Evolutionary conservation across 1,284 basidiomycete genomes (phyloP), one percentile per base, ranked within the genome.

Genomic region (Ustilago shanxiensis): DNA sequence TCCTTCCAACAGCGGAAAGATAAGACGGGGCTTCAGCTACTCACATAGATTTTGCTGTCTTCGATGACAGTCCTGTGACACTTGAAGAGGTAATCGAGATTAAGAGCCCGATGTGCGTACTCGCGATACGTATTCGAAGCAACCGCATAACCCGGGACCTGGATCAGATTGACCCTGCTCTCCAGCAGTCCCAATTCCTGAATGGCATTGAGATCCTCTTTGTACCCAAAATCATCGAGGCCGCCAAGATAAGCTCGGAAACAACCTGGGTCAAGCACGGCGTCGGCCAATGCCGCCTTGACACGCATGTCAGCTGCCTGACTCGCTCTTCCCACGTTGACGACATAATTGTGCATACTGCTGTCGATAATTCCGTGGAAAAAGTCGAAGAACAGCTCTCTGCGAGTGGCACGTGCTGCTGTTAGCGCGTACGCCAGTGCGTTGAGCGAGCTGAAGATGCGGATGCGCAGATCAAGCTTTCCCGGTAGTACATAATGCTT

Each of bases 21-120:
- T 37, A 37, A 16, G 20, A 44, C 20, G 41, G 20, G 41, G 20
- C 20, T 52, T 20, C 14, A 1, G 10, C 14, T 50, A 69, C 67
- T 70, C 49, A 75, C 72, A 26, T 66, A 60, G 29, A 9, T 39
- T 10, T 56, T 18, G 41, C 56, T 44, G 5, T 33, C 29, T 5
- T 26, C 13, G 1, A 31, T 6, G 3, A 52, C 39, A 9, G 22
- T 29, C 26, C 29, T 16, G 2, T 63, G 2, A 24, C 29, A 49
- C 58, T 54, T 61, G 66, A 77, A 77, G 41, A 77, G 56, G 33
- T 77, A 69, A 31, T 73, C 71, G 44, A 77, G 61, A 54, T 73
- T 57, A 24, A 77, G 56, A 3, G 70, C 68, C 28, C 61, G 60
- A 55, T 73, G 64, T 22, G 49, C 58, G n/a, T 67, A 72, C 7